phyloP scores from a whole-genome alignment of 176 grass and related monocot species.

The Carex littledalei region DNA sequence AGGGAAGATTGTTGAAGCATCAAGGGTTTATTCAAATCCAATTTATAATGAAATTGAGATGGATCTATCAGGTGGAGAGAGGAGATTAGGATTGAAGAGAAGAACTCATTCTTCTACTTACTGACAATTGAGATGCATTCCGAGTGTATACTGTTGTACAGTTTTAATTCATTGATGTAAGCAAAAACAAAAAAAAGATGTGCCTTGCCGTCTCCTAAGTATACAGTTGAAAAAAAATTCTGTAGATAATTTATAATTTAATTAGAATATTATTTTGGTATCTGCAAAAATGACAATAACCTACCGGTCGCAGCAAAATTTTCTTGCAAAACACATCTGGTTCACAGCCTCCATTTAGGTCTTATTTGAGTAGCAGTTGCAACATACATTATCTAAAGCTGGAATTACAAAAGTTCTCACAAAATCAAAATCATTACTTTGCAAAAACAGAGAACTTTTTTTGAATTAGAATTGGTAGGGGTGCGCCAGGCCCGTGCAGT shows the following conservation, averaged over 20 bases:
- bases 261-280: no score
- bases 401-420: no score
- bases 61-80: constrained; percentile 5
- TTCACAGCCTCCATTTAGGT: no score
- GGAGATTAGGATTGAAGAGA: constrained; percentile 44
- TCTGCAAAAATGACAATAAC: no score
- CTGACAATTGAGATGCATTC: background rate
- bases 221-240: background rate
- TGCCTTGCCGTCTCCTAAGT: background rate
- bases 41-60: constrained; percentile 23
- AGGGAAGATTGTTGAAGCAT: constrained; percentile 12
- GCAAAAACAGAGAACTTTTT: background rate
- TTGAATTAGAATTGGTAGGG: background rate
- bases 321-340: no score
- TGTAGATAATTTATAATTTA: no score
- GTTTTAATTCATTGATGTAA: background rate
- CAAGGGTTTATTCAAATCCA: constrained; percentile 26
- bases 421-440: no score
- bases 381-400: no score
- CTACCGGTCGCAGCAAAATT: no score
- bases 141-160: background rate
- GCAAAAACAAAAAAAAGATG: background rate
- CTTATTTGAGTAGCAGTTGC: no score
- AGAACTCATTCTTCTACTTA: constrained; percentile 48
- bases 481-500: constrained; percentile 14